Conservation (phyloP, 306 rosid genomes). For the Myrica gale region DNA sequence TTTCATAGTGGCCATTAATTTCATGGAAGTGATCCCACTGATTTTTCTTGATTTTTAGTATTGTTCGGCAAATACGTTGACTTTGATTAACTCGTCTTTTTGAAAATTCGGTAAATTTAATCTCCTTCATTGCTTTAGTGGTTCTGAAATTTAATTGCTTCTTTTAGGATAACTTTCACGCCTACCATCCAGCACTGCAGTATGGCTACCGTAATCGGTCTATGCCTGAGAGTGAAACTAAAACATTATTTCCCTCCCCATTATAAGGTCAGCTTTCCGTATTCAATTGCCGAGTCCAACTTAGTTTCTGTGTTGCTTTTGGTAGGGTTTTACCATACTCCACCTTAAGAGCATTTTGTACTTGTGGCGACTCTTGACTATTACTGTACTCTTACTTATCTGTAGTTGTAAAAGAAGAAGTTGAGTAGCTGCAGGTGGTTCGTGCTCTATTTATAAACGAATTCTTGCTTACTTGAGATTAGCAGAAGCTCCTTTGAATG, state of each 20-base stretch:
- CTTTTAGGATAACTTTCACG: constrained; percentile 82
- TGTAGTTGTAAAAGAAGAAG: not conserved
- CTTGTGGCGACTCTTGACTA: not conserved
- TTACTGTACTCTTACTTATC: not conserved
- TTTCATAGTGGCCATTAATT: not conserved
- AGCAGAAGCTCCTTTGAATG: not conserved
- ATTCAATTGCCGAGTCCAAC: not conserved
- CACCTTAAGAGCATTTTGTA: not conserved
- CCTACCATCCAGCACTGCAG: constrained; percentile 97
- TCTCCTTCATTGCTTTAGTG: not conserved
- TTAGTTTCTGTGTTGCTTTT: not conserved
- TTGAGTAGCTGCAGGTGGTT: not conserved
- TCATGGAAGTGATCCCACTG: not conserved
- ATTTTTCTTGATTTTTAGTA: no score
- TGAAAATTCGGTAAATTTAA: not conserved
- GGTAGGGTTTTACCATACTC: not conserved
- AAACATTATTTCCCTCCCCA: constrained; percentile 83
- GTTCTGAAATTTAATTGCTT: not conserved
- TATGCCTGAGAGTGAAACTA: constrained; percentile 87
- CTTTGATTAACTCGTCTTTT: not conserved
- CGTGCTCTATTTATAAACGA: not conserved
- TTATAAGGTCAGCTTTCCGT: constrained; percentile 59
- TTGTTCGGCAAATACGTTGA: not conserved
- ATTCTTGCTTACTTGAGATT: not conserved
- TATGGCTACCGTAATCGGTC: constrained; percentile 94